Conservation (phyloP, 257 asterid species). For the Solanum phureja region DNA sequence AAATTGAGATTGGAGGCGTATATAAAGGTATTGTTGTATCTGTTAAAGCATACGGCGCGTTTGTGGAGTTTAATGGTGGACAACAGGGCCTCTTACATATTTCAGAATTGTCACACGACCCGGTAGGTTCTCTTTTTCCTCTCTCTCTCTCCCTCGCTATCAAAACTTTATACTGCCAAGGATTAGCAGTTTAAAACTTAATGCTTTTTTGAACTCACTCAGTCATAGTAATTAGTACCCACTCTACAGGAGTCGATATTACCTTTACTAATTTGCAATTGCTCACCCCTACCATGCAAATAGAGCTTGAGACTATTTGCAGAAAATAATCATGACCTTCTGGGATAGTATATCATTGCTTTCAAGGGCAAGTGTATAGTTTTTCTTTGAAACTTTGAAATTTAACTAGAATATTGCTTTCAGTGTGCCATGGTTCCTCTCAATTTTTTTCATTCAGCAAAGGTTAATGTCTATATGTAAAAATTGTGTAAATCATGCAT, state of each 20-base stretch:
- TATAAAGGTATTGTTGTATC: slow-evolving; percentile 66
- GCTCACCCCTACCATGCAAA: not conserved
- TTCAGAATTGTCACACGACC: slow-evolving; percentile 80
- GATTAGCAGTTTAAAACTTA: not conserved
- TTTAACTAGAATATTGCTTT: not conserved
- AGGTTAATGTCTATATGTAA: not conserved
- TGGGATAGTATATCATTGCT: not conserved
- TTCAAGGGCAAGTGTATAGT: not conserved
- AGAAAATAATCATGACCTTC: not conserved
- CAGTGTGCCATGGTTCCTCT: not conserved
- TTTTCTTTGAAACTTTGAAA: not conserved
- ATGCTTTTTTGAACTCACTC: not conserved
- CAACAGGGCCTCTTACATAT: slow-evolving; percentile 91
- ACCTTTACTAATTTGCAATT: not conserved
- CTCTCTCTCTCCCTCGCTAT: not conserved
- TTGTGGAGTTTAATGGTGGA: slow-evolving; percentile 95
- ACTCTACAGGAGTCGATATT: not conserved
- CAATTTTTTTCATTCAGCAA: not conserved
- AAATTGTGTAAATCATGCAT: not conserved
- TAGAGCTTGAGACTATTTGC: not conserved
- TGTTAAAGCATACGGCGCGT: slow-evolving; percentile 91
- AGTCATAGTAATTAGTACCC: not conserved
- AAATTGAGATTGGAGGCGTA: slow-evolving; percentile 65
- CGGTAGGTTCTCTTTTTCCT: slow-evolving; percentile 24
- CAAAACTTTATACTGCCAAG: not conserved